Evolutionary conservation across 139 green algal genomes (phyloP), one percentile per base, ranked within the genome.

Genomic region (Nannochloris sp.): DNA sequence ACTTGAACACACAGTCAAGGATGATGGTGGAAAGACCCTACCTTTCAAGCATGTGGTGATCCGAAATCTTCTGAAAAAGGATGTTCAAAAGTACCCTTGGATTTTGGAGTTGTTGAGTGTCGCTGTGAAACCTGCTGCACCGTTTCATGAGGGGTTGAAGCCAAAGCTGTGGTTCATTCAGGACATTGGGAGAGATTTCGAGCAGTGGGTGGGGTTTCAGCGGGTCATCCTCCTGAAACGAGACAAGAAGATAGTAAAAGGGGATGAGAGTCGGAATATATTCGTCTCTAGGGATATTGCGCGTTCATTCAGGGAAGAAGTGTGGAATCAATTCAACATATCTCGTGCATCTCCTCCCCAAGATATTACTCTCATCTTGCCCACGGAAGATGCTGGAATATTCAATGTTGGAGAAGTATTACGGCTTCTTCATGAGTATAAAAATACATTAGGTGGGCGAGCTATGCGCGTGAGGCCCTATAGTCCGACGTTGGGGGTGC

Each of bases 181-280:
- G 49, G 63, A 80, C 5, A 33, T 59, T 59, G 50, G 12, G 12
- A 33, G 25, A n/a, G 25, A 59, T 59, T 31, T 23, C 25, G 8
- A 53, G 46, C 58, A 57, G 8, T 94, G 87, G 87, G 64, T 91
- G 23, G 59, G 74, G 28, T 85, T 94, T 72, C 72, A 92, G 62
- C 79, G 79, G 29, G 33, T 87, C 17, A 23, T 92, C 5, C 20
- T n/a, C 25, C 3, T 59, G n/a, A 16, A 37, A 20, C 46, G 23
- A 33, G 12, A 33, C 4, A n/a, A 30, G 25, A 40, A 6, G 6
- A 59, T 30, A 59, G 17, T n/a, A 6, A 30, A n/a, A 59, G 12
- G 14, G 20, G 20, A 59, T 30, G 50, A 16, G 25, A 20, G 0
- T n/a, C n/a, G 25, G 23, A 37, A 16, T 40, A 16, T 59, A 25